Percentiles rank a stretch among this genome's conserved stretches.
Evolutionary conservation across 2,329 filamentous ascomycete species (phyloP).

Genomic region (Moelleriella libera): DNA sequence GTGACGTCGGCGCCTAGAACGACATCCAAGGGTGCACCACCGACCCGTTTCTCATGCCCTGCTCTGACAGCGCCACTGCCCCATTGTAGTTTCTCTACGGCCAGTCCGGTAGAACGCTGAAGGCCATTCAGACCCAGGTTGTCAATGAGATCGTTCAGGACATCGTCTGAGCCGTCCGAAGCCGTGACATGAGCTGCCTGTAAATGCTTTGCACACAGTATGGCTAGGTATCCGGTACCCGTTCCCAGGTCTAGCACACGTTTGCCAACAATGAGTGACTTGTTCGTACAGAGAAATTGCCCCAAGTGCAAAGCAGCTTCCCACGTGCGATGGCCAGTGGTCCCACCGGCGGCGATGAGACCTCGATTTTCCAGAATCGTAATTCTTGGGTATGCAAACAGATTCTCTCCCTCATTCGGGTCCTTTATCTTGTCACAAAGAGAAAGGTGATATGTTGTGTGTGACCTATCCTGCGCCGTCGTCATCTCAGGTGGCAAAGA

Average conservation of each 20-base stretch:
- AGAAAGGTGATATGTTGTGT: constrained; percentile 56
- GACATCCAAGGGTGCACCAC: constrained; percentile 37
- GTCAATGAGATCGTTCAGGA: constrained; percentile 51
- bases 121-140: constrained; percentile 58
- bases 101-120: constrained; percentile 29
- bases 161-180: constrained; percentile 62
- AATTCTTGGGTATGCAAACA: constrained; percentile 20
- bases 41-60: constrained; percentile 39
- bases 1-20: constrained; percentile 68
- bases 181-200: constrained; percentile 44
- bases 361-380: constrained; percentile 56
- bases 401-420: not conserved
- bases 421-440: constrained; percentile 10
- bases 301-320: constrained; percentile 65
- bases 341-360: constrained; percentile 56
- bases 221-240: constrained; percentile 62
- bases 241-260: constrained; percentile 59
- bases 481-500: constrained; percentile 49
- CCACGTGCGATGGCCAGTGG: constrained; percentile 69
- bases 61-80: constrained; percentile 43
- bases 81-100: constrained; percentile 47
- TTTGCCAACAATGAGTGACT: constrained; percentile 32
- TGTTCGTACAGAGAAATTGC: constrained; percentile 45
- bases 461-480: constrained; percentile 57
- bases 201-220: constrained; percentile 58